Evolutionary conservation across 2,329 filamentous ascomycete species (phyloP).

Genomic region (Xylariaceae sp.): DNA sequence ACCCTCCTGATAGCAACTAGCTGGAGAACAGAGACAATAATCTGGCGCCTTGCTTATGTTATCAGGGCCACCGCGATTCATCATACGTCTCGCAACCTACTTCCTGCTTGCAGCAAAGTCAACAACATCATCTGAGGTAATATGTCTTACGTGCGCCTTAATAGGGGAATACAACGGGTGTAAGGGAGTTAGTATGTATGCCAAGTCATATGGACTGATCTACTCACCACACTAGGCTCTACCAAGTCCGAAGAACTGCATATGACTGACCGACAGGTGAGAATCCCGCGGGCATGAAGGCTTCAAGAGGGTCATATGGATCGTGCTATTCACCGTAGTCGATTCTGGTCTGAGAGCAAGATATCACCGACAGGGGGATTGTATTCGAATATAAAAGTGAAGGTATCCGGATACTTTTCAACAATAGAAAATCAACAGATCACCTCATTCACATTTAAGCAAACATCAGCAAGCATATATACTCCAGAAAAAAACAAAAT

Average conservation of each 20-base stretch:
- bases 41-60: not conserved
- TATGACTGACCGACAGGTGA: not conserved
- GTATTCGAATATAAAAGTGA: conserved; percentile 15
- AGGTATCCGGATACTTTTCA: not conserved
- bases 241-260: not conserved
- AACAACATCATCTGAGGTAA: conserved; percentile 14
- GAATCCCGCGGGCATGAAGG: not conserved
- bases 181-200: not conserved
- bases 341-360: not conserved
- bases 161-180: not conserved
- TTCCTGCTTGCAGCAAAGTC: not conserved
- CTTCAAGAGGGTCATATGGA: not conserved
- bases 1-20: not conserved
- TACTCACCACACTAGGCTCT: not conserved
- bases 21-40: not conserved
- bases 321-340: not conserved
- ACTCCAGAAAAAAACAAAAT: not conserved
- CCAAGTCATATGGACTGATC: not conserved
- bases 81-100: no score
- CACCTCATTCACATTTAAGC: conserved; percentile 3
- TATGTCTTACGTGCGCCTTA: not conserved
- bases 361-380: not conserved
- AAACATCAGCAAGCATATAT: not conserved
- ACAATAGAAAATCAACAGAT: not conserved
- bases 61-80: not conserved